Evolutionary conservation across 495 filamentous ascomycete genomes (phyloP).

Genomic region (Aspergillus cavernicola): DNA sequence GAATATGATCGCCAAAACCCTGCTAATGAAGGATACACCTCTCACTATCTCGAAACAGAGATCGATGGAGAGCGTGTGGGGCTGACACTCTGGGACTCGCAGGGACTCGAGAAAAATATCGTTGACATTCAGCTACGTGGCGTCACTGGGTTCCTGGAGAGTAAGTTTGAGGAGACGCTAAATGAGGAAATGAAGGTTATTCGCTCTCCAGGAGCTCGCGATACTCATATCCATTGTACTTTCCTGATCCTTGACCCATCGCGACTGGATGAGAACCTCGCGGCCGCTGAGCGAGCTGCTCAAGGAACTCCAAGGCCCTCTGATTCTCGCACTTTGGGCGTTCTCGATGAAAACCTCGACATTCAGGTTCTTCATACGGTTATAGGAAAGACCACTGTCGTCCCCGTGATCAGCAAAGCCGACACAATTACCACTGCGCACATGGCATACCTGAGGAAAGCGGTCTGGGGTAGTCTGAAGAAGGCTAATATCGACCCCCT

Average conservation of each 20-base stretch:
- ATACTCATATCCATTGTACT: slow-evolving; percentile 96
- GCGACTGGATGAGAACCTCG: slow-evolving; percentile 78
- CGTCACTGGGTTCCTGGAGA: slow-evolving; percentile 88
- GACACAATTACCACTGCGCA: slow-evolving; percentile 92
- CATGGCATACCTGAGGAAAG: slow-evolving; percentile 88
- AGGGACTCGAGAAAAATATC: slow-evolving; percentile 87
- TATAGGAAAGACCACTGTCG: slow-evolving; percentile 91
- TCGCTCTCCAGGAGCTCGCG: slow-evolving; percentile 84
- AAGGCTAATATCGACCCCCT: slow-evolving; percentile 83
- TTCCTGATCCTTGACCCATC: slow-evolving; percentile 89
- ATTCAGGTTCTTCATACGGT: slow-evolving; percentile 84
- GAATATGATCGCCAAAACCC: slow-evolving; percentile 41
- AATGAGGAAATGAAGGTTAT: slow-evolving; percentile 97
- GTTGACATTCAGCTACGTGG: slow-evolving; percentile 91
- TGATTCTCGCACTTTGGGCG: slow-evolving; percentile 48
- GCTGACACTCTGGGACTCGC: slow-evolving; percentile 92
- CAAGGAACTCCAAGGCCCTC: slow-evolving; percentile 52
- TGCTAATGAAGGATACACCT: slow-evolving; percentile 66
- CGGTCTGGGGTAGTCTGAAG: slow-evolving; percentile 84
- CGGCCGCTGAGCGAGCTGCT: slow-evolving; percentile 57
- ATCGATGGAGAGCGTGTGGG: slow-evolving; percentile 90
- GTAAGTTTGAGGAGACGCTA: slow-evolving; percentile 97
- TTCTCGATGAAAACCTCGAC: slow-evolving; percentile 86
- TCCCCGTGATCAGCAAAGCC: slow-evolving; percentile 95
- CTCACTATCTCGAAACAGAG: slow-evolving; percentile 90